These are phyloP conservation scores for Populus simonii DNA, from an alignment of 345 rosid genomes.

Conservation along the genomic window DNA sequence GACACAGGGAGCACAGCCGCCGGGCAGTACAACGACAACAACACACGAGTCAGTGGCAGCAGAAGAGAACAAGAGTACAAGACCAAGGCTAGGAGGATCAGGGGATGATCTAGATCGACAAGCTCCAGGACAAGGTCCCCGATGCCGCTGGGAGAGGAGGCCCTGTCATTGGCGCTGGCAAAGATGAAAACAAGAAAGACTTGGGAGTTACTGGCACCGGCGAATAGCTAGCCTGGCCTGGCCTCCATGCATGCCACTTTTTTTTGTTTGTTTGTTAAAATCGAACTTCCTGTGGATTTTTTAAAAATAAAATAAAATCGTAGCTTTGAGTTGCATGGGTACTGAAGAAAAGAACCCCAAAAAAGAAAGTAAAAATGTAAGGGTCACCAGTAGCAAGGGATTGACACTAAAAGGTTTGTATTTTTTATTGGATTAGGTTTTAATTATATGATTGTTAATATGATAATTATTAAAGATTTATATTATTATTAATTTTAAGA, in stretches of 20 bases:
- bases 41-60: slow-evolving; percentile 41
- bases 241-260: neutral
- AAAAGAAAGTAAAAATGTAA: too few species aligned
- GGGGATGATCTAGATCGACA: slow-evolving; percentile 40
- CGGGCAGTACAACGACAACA: slow-evolving; percentile 48
- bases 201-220: slow-evolving; percentile 54
- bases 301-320: too few species aligned
- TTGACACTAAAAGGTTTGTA: too few species aligned
- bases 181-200: slow-evolving; percentile 35
- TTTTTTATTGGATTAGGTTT: rapidly evolving
- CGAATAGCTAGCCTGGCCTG: neutral
- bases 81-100: slow-evolving; percentile 45
- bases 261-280: neutral
- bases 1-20: slow-evolving; percentile 58
- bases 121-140: slow-evolving; percentile 40
- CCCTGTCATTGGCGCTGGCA: slow-evolving; percentile 45
- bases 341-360: too few species aligned
- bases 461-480: too few species aligned
- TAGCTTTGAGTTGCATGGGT: too few species aligned
- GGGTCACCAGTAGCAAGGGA: too few species aligned
- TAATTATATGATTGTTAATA: too few species aligned
- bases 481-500: too few species aligned
- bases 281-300: neutral
- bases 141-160: slow-evolving; percentile 47
- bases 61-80: slow-evolving; percentile 53